Evolutionary conservation across 371 early-diverging fungal species (phyloP), one percentile per base, ranked within the genome.

Genomic region (Mortierella sp.): DNA sequence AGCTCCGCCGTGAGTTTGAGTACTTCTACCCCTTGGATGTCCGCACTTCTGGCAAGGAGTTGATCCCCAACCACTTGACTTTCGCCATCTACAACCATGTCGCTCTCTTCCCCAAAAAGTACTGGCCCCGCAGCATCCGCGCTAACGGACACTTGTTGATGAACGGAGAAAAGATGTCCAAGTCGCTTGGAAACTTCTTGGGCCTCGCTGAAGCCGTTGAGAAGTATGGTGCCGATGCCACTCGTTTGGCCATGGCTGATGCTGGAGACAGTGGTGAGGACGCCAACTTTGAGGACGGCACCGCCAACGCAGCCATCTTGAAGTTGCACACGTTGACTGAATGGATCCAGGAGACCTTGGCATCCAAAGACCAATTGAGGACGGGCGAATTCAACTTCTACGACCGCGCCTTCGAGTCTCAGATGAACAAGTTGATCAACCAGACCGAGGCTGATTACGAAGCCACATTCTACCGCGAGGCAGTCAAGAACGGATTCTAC

Each of bases 11-110:
- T 69, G 96, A 97, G 86, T 99, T 97, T 84, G 88, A 94, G 67
- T 99, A 99, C 89, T 99, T 97, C 84, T 99, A 99, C 83, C 99
- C 99, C 18, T 86, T 99, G 55, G 99, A 99, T 88, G 88, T 99
- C 40, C 96, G 99, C 76, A 94, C 93, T 47, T 96, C 98, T 37
- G 99, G 99, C 76, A 99, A 99, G 90, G 99, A 99, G 88, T 90
- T 99, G 83, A 93, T 99, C 73, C 95, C 93, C 83, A 99, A 99
- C 92, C 99, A 99, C 86, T 90, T 99, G 86, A 95, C 99, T 28
- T 99, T 99, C 90, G 97, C 93, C 85, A 86, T 99, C 72, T 99
- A 99, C 87, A 97, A 98, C 89, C 99, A 99, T 87, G 94, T 96
- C 35, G 99, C 99, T 30, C 85, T 99, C 60, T 99, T 99, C 93